Evolutionary conservation across 768 basidiomycete genomes (phyloP).

Genomic region (Pleurotus eryngii): DNA sequence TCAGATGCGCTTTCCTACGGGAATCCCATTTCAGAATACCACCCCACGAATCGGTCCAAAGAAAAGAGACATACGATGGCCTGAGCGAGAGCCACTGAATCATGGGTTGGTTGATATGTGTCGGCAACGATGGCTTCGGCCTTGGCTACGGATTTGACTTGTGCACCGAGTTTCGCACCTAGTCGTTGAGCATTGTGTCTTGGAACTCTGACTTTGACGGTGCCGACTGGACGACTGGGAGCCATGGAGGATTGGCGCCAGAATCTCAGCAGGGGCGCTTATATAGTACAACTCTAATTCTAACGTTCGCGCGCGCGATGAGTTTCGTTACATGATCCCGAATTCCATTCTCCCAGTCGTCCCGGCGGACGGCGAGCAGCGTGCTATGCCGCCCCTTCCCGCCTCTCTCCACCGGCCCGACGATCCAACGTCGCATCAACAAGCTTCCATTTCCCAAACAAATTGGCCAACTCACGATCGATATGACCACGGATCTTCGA

Average conservation of each 20-base stretch:
- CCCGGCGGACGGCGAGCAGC: slow-evolving; percentile 39
- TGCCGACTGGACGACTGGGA: slow-evolving; percentile 52
- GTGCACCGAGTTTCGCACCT: slow-evolving; percentile 55
- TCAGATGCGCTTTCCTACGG: slow-evolving; percentile 72
- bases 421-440: slow-evolving; percentile 3
- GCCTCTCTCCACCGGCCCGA: slow-evolving; percentile 19
- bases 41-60: not conserved
- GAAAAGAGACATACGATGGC: slow-evolving; percentile 54
- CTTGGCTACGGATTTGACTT: slow-evolving; percentile 56
- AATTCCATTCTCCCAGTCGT: slow-evolving; percentile 43
- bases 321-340: slow-evolving; percentile 25
- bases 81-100: slow-evolving; percentile 47
- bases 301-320: slow-evolving; percentile 18
- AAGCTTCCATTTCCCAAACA: no score
- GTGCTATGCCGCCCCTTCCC: slow-evolving; percentile 36
- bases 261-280: no score
- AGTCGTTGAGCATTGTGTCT: slow-evolving; percentile 74
- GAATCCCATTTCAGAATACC: not conserved
- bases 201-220: slow-evolving; percentile 65
- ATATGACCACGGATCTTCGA: no score
- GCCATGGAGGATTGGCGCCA: slow-evolving; percentile 40
- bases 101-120: slow-evolving; percentile 59
- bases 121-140: slow-evolving; percentile 49
- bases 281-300: no score
- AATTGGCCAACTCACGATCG: no score